Evolutionary conservation across 2,329 filamentous ascomycete species (phyloP), one percentile per base, ranked within the genome.

Genomic region (Penicillium sp.): DNA sequence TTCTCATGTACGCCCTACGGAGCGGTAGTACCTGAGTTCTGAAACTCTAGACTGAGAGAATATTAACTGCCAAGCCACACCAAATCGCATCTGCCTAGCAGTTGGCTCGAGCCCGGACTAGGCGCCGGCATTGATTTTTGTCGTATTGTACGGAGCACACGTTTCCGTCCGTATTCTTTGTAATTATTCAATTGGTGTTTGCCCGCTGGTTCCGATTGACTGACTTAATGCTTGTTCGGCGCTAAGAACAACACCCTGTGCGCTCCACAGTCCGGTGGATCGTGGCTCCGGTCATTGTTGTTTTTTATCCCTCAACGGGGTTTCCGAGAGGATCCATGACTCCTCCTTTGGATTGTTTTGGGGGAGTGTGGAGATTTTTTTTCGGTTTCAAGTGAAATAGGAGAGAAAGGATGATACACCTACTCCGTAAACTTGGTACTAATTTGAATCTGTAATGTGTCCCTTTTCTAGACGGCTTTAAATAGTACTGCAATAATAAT

Each of bases 191-290:
- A 46, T 16, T 26, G 25, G 6, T n/a, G 4, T 3, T 48, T 48
- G 13, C 19, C 19, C 30, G 11, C 14, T 51, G 48, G 48, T 49
- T 43, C 55, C 14, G 45, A 11, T 30, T n/a, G 22, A 40, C 35
- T 40, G 19, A 62, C 43, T 33, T 4, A 37, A 58, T 35, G 49
- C 53, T 58, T 57, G 40, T 51, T 49, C 42, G 37, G 45, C 59
- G 55, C 59, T 61, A 61, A 55, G 19, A 22, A 22, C 5, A 25
- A 42, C 30, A 30, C 35, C 64, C 26, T 30, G 26, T 48, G 19
- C 40, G 61, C 60, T 66, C 52, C 48, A 46, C 62, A 57, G 61
- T 56, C 35, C 42, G 38, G 66, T 67, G 66, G 65, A 59, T 61
- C n/a, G 57, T 54, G 37, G 35, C 59, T 60, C 42, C 30, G 8